phyloP scores from a whole-genome alignment of 768 basidiomycete genomes.

The Mycena albidolilacea region DNA sequence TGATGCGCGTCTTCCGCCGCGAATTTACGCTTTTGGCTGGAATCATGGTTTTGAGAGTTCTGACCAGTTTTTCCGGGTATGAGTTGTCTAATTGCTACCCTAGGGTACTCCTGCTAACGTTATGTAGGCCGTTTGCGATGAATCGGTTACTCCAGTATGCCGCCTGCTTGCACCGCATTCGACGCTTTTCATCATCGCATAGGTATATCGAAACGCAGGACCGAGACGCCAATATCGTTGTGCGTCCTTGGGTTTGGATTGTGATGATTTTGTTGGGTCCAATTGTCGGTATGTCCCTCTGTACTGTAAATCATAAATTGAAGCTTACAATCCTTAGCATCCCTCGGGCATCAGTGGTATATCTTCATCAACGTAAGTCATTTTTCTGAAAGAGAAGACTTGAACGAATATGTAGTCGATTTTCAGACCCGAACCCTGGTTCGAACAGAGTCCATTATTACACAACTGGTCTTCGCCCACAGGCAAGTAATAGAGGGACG shows the following conservation, averaged over 20 bases:
- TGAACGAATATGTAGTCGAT: not conserved
- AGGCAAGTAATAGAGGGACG: constrained; percentile 30
- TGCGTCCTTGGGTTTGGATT: constrained; percentile 84
- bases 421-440: constrained; percentile 61
- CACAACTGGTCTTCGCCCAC: constrained; percentile 61
- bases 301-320: not conserved
- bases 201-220: constrained; percentile 61
- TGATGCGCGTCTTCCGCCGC: constrained; percentile 56
- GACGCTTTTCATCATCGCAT: constrained; percentile 45
- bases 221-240: constrained; percentile 51
- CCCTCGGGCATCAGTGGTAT: constrained; percentile 69
- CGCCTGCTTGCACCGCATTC: not conserved
- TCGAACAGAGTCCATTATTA: constrained; percentile 62
- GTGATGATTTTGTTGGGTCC: constrained; percentile 65
- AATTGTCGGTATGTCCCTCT: constrained; percentile 42
- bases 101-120: constrained; percentile 40
- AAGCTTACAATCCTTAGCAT: constrained; percentile 17
- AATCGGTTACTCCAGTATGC: constrained; percentile 57
- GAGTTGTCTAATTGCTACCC: constrained; percentile 30
- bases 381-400: constrained; percentile 45
- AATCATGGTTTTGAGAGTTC: constrained; percentile 16
- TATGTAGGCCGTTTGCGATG: constrained; percentile 55
- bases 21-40: constrained; percentile 42
- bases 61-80: constrained; percentile 13
- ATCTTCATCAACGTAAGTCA: constrained; percentile 54